Conservation (phyloP, 495 filamentous ascomycete genomes). For the Hypoxylon cercidicola region DNA sequence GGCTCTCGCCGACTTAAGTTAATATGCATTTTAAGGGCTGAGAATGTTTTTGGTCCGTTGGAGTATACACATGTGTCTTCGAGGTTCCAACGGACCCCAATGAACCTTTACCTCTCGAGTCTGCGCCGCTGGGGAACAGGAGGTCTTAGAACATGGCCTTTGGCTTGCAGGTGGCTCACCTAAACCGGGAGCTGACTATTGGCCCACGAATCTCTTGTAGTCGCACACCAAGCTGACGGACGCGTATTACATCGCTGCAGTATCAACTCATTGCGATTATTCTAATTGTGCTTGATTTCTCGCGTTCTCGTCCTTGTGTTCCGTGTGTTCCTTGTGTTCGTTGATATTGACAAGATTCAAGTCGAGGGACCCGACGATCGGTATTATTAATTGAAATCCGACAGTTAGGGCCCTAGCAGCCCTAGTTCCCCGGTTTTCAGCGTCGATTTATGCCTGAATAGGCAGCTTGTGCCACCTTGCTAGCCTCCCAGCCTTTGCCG, state of each 20-base stretch:
- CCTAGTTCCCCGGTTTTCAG: slow-evolving; percentile 1
- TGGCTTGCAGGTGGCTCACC: slow-evolving; percentile 10
- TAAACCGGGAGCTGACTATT: slow-evolving; percentile 14
- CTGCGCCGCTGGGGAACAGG: slow-evolving; percentile 3
- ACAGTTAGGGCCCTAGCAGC: not conserved
- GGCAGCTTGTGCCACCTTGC: slow-evolving; percentile 18
- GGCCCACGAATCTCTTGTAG: not conserved
- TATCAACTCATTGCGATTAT: no score
- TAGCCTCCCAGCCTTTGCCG: no score
- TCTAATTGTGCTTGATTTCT: no score
- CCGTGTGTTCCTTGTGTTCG: no score
- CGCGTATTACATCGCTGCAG: no score
- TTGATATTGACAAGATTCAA: no score
- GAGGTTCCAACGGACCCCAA: no score
- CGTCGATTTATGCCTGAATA: slow-evolving; percentile 10
- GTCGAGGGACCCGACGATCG: not conserved
- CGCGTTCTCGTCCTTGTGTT: no score
- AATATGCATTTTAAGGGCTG: not conserved
- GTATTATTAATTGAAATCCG: slow-evolving; percentile 2
- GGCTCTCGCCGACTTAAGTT: slow-evolving; percentile 11
- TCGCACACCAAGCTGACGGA: no score
- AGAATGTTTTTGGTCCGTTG: no score
- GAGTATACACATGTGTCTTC: no score
- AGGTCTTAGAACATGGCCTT: slow-evolving; percentile 18
- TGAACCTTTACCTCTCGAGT: slow-evolving; percentile 4